These are phyloP conservation scores for Pholiota molesta DNA, from an alignment of 768 basidiomycete species.

Conservation along the genomic window DNA sequence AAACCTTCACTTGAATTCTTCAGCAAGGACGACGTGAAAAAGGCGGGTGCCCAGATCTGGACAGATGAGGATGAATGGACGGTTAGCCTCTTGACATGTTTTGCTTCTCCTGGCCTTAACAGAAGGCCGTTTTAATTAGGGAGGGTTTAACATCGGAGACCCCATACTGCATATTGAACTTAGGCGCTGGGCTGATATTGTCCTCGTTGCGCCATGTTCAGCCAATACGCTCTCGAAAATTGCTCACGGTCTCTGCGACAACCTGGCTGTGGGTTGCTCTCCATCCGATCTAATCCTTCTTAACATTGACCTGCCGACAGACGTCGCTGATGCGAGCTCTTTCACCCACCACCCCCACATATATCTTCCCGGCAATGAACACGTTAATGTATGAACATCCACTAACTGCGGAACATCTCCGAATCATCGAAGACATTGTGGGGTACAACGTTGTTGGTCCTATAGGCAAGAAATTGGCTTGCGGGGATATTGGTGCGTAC, in stretches of 20 bases:
- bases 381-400: slow-evolving; percentile 98
- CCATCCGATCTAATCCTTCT: slow-evolving; percentile 1
- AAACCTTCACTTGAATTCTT: slow-evolving; percentile 81
- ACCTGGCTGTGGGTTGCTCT: slow-evolving; percentile 68
- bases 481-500: slow-evolving; percentile 83
- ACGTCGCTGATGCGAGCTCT: slow-evolving; percentile 85
- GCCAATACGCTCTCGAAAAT: slow-evolving; percentile 98
- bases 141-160: slow-evolving; percentile 76
- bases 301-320: slow-evolving; percentile 33
- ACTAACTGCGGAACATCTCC: slow-evolving; percentile 83
- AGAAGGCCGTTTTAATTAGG: slow-evolving; percentile 40
- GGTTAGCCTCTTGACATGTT: slow-evolving; percentile 46
- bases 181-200: slow-evolving; percentile 91
- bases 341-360: slow-evolving; percentile 82
- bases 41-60: slow-evolving; percentile 72
- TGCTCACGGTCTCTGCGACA: slow-evolving; percentile 86
- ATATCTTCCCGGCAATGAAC: slow-evolving; percentile 98
- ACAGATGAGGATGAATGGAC: slow-evolving; percentile 92
- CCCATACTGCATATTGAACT: slow-evolving; percentile 97
- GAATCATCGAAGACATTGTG: slow-evolving; percentile 72
- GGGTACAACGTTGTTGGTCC: slow-evolving; percentile 85
- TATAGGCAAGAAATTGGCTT: slow-evolving; percentile 85
- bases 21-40: slow-evolving; percentile 50
- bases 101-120: not conserved
- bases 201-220: slow-evolving; percentile 93